phyloP scores from a whole-genome alignment of 371 early-diverging fungal species.

The Nosema granulosis region DNA sequence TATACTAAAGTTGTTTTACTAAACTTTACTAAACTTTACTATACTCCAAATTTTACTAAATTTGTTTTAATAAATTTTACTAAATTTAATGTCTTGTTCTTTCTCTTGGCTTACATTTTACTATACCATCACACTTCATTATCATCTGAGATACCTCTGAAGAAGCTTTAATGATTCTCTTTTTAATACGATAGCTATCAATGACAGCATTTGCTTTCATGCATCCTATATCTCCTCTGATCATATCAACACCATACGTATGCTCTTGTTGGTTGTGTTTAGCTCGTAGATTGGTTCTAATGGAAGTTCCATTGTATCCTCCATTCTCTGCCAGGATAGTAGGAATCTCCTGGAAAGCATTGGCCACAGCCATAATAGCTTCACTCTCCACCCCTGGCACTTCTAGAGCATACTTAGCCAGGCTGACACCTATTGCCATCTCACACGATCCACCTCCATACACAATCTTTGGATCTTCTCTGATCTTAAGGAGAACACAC shows the following conservation, averaged over 20 bases:
- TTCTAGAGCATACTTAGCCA: conserved; percentile 80
- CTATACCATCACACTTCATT: conserved; percentile 93
- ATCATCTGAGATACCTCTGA: conserved; percentile 97
- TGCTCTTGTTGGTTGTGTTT: conserved; percentile 78
- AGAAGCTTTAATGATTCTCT: conserved; percentile 86
- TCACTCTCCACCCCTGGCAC: conserved; percentile 90
- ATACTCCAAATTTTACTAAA: not conserved
- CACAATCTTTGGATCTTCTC: conserved; percentile 80
- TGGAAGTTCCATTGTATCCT: conserved; percentile 86
- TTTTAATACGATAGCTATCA: conserved; percentile 93
- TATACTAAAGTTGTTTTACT: no score
- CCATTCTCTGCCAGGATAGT: conserved; percentile 95
- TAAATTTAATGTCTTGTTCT: conserved; percentile 63
- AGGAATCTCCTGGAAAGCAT: conserved; percentile 88
- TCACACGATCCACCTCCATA: conserved; percentile 83
- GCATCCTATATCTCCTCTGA: conserved; percentile 72
- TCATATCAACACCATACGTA: conserved; percentile 73
- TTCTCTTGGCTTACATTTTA: conserved; percentile 82
- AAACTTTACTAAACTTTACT: not conserved
- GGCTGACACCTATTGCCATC: conserved; percentile 88
- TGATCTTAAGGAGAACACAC: conserved; percentile 85
- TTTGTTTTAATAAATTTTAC: conserved; percentile 5
- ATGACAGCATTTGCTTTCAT: conserved; percentile 82
- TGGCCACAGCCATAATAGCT: conserved; percentile 87
- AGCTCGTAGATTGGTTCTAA: conserved; percentile 81